Evolutionary conservation across 192 early-diverging fungal species (phyloP), one percentile per base, ranked within the genome.

Genomic region (Coemansia sp.): DNA sequence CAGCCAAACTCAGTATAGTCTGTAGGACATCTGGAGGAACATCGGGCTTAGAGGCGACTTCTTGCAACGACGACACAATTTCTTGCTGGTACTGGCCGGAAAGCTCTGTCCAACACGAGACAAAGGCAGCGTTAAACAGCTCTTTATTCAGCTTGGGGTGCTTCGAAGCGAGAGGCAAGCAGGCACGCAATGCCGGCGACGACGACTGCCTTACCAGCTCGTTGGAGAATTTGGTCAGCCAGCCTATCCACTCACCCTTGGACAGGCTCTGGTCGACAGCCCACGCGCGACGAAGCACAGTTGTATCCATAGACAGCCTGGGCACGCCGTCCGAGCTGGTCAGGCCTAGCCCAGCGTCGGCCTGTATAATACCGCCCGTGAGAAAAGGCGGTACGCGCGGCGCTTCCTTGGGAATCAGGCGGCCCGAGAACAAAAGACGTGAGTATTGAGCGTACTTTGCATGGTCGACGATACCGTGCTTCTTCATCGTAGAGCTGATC

Each of bases 191-290:
- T 4, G 97, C 92, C 52, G 93, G 93, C 1, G 95, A 96, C 2
- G 97, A 94, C 7, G 97, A 97, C 68, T 98, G 94, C 75, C 94
- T 93, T 34, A 98, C 72, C 67, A 98, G 88, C 72, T 98, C 95
- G 29, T 96, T 88, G 69, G 91, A 92, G 67, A 98, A 88, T 34
- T 94, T 86, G 31, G 92, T 85, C 52, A 98, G 95, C 97, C 97
- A 98, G 67, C 93, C 93, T 38, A 87, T 84, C 94, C 96, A 98
- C 68, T 98, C 96, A 55, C 95, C 94, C 51, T 91, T 93, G 2
- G 70, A 57, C 51, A 65, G 22, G 24, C 47, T 54, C 60, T 66
- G 67, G 29, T 33, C 65, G 5, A 92, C 95, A 3, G 90, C 91
- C 73, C 95, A 86, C 44, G 89, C 87, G 38, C 93, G 94, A 74